phyloP scores from a whole-genome alignment of 2,329 filamentous ascomycete species.

The Fusarium nematophilum region DNA sequence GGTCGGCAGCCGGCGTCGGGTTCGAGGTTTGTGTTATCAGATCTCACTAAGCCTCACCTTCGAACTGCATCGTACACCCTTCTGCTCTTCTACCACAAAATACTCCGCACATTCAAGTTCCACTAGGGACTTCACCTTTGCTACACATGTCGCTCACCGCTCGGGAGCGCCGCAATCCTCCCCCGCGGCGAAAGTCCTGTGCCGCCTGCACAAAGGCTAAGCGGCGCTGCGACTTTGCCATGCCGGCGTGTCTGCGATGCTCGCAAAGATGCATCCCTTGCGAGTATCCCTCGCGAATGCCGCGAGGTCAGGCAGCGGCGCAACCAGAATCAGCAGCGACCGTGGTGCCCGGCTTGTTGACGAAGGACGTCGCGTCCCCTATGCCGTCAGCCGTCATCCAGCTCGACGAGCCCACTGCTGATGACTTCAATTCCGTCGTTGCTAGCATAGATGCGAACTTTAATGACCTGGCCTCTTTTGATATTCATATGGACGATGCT shows the following conservation, averaged over 20 bases:
- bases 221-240: conserved; percentile 64
- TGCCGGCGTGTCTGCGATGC: conserved; percentile 65
- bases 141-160: conserved; percentile 45
- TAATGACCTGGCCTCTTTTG: conserved; percentile 16
- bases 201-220: conserved; percentile 67
- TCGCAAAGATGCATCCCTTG: conserved; percentile 59
- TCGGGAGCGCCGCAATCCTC: conserved; percentile 57
- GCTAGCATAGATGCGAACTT: conserved; percentile 28
- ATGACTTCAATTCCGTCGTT: conserved; percentile 34
- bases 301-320: not conserved
- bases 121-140: not conserved
- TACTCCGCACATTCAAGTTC: not conserved
- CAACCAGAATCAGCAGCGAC: conserved; percentile 7
- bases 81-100: not conserved
- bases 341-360: conserved; percentile 20
- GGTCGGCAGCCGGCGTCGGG: no score
- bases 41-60: no score
- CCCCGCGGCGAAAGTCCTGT: conserved; percentile 66
- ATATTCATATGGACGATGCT: conserved; percentile 27
- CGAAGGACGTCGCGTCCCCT: conserved; percentile 12
- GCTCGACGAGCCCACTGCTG: not conserved
- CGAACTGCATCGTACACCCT: not conserved
- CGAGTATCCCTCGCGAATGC: conserved; percentile 53
- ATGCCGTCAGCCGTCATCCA: conserved; percentile 2
- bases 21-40: no score